A percentile compares a stretch with the other conserved stretches of the same genome.
Evolutionary conservation across 73 alveolate genomes (phyloP).

Genomic region (Uronychia binucleata): DNA sequence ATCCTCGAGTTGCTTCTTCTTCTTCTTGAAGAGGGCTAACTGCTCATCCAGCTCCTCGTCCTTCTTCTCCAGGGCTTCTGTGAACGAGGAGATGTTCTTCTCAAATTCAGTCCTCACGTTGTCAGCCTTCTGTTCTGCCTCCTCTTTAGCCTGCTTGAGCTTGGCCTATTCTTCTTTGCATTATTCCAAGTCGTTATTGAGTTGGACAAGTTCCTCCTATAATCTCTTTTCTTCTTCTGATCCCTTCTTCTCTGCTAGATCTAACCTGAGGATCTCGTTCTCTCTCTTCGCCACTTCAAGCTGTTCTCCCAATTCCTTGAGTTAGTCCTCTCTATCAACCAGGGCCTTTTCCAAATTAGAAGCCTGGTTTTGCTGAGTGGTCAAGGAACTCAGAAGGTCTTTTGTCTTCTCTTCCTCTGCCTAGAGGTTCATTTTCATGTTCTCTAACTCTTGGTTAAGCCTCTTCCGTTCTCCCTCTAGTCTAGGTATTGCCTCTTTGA

Average conservation of each 20-base stretch:
- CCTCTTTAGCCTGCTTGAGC: neutral
- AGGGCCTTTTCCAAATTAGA: neutral
- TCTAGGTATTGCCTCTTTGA: neutral
- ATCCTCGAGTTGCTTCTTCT: neutral
- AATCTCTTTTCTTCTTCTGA: neutral
- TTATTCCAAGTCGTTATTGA: neutral
- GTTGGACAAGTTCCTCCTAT: neutral
- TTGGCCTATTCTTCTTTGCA: neutral
- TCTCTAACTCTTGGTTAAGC: neutral
- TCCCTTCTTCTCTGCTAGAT: neutral
- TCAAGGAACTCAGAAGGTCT: no score
- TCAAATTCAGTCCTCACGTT: neutral
- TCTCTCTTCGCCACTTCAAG: neutral
- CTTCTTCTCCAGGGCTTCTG: neutral
- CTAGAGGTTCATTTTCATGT: neutral
- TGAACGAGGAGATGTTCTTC: neutral
- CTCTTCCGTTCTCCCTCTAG: neutral
- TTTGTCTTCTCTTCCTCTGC: neutral
- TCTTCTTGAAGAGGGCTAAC: neutral
- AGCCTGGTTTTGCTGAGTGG: no score
- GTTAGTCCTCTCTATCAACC: neutral
- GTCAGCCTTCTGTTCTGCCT: neutral
- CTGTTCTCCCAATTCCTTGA: neutral
- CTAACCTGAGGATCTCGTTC: neutral
- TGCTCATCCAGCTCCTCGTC: neutral